Evolutionary conservation across 441 rosid genomes (phyloP).

Genomic region (Adansonia gregorii): DNA sequence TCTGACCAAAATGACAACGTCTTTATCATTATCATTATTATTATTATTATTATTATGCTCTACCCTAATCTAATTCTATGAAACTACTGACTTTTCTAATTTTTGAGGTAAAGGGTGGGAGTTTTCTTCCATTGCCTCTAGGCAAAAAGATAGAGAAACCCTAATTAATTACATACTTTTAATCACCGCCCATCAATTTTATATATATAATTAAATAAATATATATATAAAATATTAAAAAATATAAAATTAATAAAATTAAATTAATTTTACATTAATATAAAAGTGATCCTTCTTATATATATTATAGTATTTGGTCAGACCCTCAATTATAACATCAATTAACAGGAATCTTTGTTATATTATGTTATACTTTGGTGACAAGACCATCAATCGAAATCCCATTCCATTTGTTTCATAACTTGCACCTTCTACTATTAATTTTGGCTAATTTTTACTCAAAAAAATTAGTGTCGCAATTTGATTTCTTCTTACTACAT

Average conservation of each 20-base stretch:
- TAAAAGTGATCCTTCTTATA: no score
- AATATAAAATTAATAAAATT: no score
- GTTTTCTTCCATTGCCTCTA: neutral
- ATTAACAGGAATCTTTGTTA: neutral
- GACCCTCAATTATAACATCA: neutral
- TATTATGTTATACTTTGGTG: neutral
- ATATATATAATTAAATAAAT: neutral
- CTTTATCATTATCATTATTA: neutral
- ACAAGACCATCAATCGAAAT: neutral
- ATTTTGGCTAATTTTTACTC: neutral
- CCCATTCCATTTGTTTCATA: neutral
- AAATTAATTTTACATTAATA: no score
- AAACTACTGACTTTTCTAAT: no score
- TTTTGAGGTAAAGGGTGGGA: neutral
- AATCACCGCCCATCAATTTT: neutral
- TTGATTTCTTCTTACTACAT: neutral
- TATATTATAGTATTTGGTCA: neutral
- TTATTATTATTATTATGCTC: no score
- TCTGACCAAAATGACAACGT: neutral
- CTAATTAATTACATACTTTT: neutral
- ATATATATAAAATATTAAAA: no score
- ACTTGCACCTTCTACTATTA: neutral
- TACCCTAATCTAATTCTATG: no score
- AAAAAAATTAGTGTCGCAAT: neutral
- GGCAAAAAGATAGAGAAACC: neutral